Base-by-base conservation (phyloP, 1,284 basidiomycete genomes). In the Agroathelia rolfsii region DNA sequence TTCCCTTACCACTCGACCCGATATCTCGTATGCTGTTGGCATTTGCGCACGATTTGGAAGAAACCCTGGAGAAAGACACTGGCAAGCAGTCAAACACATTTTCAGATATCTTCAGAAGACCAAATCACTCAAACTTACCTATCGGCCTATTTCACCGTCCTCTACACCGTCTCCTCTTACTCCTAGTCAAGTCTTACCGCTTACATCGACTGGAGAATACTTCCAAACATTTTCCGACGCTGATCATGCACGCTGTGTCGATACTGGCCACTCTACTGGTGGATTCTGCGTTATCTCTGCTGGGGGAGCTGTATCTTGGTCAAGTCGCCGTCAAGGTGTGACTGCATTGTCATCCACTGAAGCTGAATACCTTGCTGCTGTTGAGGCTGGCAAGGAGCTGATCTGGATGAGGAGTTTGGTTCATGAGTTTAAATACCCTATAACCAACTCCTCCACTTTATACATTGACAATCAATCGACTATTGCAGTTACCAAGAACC, bases 271-370 rank as follows among this genome's bases (percentile, higher is more conserved):
- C 7, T 55, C 53, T 3, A 57, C 46, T 15, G 34, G 36, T 30
- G 55, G 50, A 3, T 53, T 40, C 35, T 36, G 51, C 1, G 10
- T 53, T 7, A 41, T 33, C 13, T 39, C 52, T 18, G 45, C 43
- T n/a, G 45, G 47, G 3, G 54, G 50, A 12, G 49, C 55, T 3
- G 45, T 67, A 19, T 47, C 47, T 19, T 70, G 65, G 65, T 38
- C 37, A 17, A 55, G 50, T 6, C 50, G 50, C 21, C 47, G 56
- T 8, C 66, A 71, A 41, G 5, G 39, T 1, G 42, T 52, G 6
- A 52, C 62, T 13, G 46, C 64, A 0, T 40, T 52, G 2, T 69
- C 66, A 2, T 59, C 59, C 1, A 58, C 54, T 0, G 61, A 66
- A 36, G 57, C 63, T 2, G 62, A 69, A 40, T 65, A 59, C 38